Base-by-base conservation (phyloP, 1,284 basidiomycete genomes). In the Apiotrichum siamense region DNA sequence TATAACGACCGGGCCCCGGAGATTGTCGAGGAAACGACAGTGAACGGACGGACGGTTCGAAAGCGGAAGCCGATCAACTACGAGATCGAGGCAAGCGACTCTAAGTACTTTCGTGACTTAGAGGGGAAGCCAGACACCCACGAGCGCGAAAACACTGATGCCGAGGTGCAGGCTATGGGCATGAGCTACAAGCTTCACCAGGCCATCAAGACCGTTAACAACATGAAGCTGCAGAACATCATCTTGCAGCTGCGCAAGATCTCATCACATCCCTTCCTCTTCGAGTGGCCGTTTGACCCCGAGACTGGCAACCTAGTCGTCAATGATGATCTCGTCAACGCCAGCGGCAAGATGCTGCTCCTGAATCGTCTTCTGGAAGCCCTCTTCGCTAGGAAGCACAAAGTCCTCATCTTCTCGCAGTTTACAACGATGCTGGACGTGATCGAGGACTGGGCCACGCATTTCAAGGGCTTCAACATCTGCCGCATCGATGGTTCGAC, bases 361-460 rank as follows among this genome's bases (percentile, higher is more conserved):
- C 81, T 97, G 0, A 88, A 97, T 60, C 83, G 91, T 12, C 75
- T 98, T 13, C 78, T 98, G 2, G 83, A 83, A 38, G 89, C 85
- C 49, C 75, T 98, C n/a, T 90, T 96, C 73, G 77, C 77, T 21
- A 76, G 83, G 12, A 82, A 81, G 7, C 93, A 97, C 75, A 94
- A 93, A 70, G 93, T 97, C 0, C 77, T 98, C 26, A 73, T 97
- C 29, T 98, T 98, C 75, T 76, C 87, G 50, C 92, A 97, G 75
- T 96, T 98, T 72, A 93, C 87, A 39, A 92, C 86, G 1, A 92
- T 97, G 90, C 77, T 97, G 46, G 87, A 98, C 67, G 88, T 97
- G 58, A 87, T 97, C 52, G 54, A 90, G 83, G 87, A 88, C 59
- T 94, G 90, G 91, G 88, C 89, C 4, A 78, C 75, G 2, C 83